These are phyloP conservation scores for Emericellopsis atlantica DNA, from an alignment of 2,329 filamentous ascomycete species.

Conservation along the genomic window DNA sequence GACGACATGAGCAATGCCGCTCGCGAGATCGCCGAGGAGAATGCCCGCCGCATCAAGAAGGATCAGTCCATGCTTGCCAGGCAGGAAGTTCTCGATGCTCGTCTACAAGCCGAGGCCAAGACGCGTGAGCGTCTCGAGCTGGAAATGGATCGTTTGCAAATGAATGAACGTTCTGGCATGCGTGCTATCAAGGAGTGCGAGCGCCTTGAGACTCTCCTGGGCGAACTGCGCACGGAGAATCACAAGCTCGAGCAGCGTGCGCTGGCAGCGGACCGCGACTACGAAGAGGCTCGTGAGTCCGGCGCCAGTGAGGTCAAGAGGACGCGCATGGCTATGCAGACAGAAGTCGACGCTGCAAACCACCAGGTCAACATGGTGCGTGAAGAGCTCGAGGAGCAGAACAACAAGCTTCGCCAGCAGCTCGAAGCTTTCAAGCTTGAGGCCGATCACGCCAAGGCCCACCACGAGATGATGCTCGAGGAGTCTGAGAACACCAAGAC, in stretches of 20 bases:
- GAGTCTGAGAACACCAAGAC: slow-evolving; percentile 62
- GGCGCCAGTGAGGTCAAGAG: slow-evolving; percentile 71
- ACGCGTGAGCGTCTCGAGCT: slow-evolving; percentile 54
- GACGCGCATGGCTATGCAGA: slow-evolving; percentile 65
- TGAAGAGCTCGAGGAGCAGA: slow-evolving; percentile 69
- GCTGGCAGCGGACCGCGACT: slow-evolving; percentile 64
- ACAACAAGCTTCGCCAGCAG: slow-evolving; percentile 58
- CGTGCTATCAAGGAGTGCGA: slow-evolving; percentile 50
- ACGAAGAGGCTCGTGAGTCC: slow-evolving; percentile 70
- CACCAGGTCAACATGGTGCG: slow-evolving; percentile 76
- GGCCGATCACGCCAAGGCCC: slow-evolving; percentile 66
- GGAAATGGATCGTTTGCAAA: slow-evolving; percentile 53
- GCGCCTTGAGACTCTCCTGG: slow-evolving; percentile 41
- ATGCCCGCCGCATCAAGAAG: slow-evolving; percentile 63
- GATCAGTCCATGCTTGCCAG: slow-evolving; percentile 69
- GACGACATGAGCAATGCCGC: slow-evolving; percentile 74
- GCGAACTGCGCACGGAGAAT: slow-evolving; percentile 53
- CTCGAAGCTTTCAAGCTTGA: slow-evolving; percentile 70
- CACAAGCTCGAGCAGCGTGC: slow-evolving; percentile 58
- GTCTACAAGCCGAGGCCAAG: slow-evolving; percentile 61
- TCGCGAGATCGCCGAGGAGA: slow-evolving; percentile 71
- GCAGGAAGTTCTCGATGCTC: slow-evolving; percentile 67
- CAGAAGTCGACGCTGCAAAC: slow-evolving; percentile 72
- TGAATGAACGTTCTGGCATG: slow-evolving; percentile 52
- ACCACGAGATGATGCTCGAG: slow-evolving; percentile 74